These are phyloP conservation scores for Przewalskia tangutica DNA, from an alignment of 257 asterid species.

Conservation along the genomic window DNA sequence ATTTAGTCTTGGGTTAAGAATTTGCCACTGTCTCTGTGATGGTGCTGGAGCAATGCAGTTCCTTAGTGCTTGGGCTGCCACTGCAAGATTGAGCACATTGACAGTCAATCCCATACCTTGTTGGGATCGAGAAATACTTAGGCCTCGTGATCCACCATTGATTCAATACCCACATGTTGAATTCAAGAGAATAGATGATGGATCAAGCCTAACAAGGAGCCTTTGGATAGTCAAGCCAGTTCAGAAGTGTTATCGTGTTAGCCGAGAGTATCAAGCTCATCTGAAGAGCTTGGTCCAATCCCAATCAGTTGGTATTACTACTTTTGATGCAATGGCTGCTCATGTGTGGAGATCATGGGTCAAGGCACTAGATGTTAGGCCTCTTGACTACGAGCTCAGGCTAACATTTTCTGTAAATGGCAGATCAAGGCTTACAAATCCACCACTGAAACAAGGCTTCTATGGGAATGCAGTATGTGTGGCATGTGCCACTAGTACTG, in stretches of 20 bases:
- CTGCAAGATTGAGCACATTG: slow-evolving; percentile 45
- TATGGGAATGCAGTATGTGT: slow-evolving; percentile 77
- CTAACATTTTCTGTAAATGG: slow-evolving; percentile 77
- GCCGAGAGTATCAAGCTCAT: slow-evolving; percentile 40
- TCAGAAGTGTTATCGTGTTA: slow-evolving; percentile 62
- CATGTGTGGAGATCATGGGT: slow-evolving; percentile 91
- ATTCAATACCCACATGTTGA: slow-evolving; percentile 49
- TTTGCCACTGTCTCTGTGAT: slow-evolving; percentile 83
- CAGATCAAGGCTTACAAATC: slow-evolving; percentile 47
- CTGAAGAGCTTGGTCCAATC: slow-evolving; percentile 41
- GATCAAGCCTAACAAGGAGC: slow-evolving; percentile 36
- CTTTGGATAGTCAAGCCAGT: slow-evolving; percentile 51
- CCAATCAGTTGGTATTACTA: slow-evolving; percentile 27
- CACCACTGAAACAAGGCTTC: slow-evolving; percentile 52
- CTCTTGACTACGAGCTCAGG: slow-evolving; percentile 52
- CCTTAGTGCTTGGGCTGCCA: slow-evolving; percentile 66
- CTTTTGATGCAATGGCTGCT: slow-evolving; percentile 83
- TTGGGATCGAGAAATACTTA: slow-evolving; percentile 69
- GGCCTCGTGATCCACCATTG: slow-evolving; percentile 51
- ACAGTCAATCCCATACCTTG: slow-evolving; percentile 40
- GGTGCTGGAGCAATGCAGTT: slow-evolving; percentile 95
- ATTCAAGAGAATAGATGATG: slow-evolving; percentile 45
- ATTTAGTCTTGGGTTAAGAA: slow-evolving; percentile 66
- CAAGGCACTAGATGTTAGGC: slow-evolving; percentile 44
- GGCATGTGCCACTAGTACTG: slow-evolving; percentile 62